Evolutionary conservation across 148 eudicot genomes (phyloP).

Genomic region (Silene uniflora): DNA sequence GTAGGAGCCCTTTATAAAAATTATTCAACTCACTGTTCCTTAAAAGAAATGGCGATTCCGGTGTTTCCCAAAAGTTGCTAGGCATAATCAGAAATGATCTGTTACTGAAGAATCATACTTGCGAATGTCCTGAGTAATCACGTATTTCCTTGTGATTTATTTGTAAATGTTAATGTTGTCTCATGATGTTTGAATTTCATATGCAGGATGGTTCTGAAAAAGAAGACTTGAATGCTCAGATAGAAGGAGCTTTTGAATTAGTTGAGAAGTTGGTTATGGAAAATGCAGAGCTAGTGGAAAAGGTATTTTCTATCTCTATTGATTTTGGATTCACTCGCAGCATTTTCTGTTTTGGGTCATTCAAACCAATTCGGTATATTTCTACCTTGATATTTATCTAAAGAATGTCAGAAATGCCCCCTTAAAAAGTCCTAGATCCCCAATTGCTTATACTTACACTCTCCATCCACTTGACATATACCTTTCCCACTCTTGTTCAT

Average conservation of each 20-base stretch:
- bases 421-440: no score
- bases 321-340: neutral
- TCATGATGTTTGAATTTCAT: neutral
- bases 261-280: slow-evolving; percentile 58
- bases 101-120: neutral
- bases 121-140: neutral
- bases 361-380: neutral
- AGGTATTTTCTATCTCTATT: slow-evolving; percentile 39
- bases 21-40: no score
- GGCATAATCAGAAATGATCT: slow-evolving; percentile 1
- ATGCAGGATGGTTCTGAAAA: slow-evolving; percentile 36
- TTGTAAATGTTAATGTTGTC: neutral
- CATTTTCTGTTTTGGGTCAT: neutral
- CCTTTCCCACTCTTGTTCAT: neutral
- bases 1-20: no score
- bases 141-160: neutral
- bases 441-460: no score
- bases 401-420: no score
- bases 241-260: slow-evolving; percentile 47
- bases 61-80: neutral
- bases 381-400: no score
- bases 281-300: slow-evolving; percentile 76
- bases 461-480: no score
- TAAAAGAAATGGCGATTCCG: no score
- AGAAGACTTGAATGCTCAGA: slow-evolving; percentile 43